Conservation (phyloP, 306 rosid species). For the cucumber (Cucumis sativus) region Cucumber_9930_V3 NC_026656.2:3687501-3688000, state of each 20-base stretch:
- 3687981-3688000: neutral
- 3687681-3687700: too few relatives aligned
- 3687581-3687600: neutral
- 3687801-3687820: neutral
- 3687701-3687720: too few relatives aligned
- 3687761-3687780: neutral
- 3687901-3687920: neutral
- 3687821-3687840: neutral
- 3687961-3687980: neutral
- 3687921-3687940: neutral
- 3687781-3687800: neutral
- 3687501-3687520: too few relatives aligned
- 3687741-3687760: too few relatives aligned
- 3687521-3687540: too few relatives aligned
- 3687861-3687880: too few relatives aligned
- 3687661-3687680: too few relatives aligned
- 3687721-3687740: neutral
- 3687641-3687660: too few relatives aligned
- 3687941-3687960: neutral
- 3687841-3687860: neutral
- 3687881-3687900: neutral
- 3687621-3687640: neutral
- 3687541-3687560: neutral
- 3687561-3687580: neutral
- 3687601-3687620: too few relatives aligned